Evolutionary conservation across 345 rosid genomes (phyloP).

Genomic region (Citrus glauca): DNA sequence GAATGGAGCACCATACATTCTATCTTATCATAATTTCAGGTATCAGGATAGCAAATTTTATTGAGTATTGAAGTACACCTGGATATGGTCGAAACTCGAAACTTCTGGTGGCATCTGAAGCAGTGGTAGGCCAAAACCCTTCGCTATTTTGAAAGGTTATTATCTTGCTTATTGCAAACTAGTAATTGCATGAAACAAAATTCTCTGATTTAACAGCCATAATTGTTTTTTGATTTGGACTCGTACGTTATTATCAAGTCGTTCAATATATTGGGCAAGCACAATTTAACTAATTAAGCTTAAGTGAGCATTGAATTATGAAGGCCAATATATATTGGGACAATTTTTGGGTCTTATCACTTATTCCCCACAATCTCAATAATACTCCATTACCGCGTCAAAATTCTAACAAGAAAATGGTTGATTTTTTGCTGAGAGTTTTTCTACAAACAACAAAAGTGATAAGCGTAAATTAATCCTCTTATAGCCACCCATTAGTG

Average conservation of each 20-base stretch:
- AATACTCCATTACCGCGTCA: too few relatives aligned
- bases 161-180: background rate
- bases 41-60: background rate
- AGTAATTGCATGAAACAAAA: background rate
- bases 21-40: background rate
- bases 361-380: too few relatives aligned
- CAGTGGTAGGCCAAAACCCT: background rate
- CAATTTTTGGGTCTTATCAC: too few relatives aligned
- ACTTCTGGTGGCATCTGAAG: background rate
- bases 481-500: too few relatives aligned
- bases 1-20: background rate
- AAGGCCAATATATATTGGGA: background rate
- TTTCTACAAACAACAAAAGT: too few relatives aligned
- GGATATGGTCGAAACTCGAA: background rate
- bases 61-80: background rate
- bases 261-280: background rate
- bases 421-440: too few relatives aligned
- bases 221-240: background rate
- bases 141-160: background rate
- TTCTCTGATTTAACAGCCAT: background rate
- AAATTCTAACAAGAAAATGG: too few relatives aligned
- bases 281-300: background rate
- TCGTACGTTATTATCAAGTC: background rate
- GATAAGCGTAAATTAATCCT: too few relatives aligned
- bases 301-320: background rate